Percentiles rank a stretch among this genome's conserved stretches.
phyloP scores from a whole-genome alignment of 345 rosid genomes.

The Ceriops zippeliana region DNA sequence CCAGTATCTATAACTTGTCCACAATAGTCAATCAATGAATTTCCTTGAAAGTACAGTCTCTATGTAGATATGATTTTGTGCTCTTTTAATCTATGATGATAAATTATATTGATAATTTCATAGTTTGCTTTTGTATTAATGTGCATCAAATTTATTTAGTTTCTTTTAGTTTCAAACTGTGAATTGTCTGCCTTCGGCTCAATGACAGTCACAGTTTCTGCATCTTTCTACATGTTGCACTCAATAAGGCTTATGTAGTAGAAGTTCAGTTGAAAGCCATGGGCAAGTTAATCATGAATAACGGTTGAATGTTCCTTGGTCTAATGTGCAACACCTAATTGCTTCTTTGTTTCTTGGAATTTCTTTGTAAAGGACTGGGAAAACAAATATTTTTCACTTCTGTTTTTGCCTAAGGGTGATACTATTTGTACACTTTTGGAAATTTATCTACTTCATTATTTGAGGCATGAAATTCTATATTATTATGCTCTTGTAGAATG shows the following conservation, averaged over 20 bases:
- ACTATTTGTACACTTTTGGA: neutral
- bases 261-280: neutral
- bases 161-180: constrained; percentile 16
- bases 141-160: neutral
- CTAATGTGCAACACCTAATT: neutral
- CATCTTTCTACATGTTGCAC: neutral
- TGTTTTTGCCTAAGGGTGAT: neutral
- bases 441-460: neutral
- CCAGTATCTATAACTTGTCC: constrained; percentile 6
- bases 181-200: neutral
- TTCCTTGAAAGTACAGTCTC: neutral
- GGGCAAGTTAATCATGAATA: neutral
- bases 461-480: constrained; percentile 1
- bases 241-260: neutral
- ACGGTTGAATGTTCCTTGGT: neutral
- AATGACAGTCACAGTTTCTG: neutral
- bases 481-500: neutral
- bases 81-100: neutral
- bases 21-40: neutral
- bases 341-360: neutral
- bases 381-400: neutral
- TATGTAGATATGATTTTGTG: neutral
- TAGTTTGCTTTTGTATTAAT: constrained; percentile 8
- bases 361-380: too few relatives aligned
- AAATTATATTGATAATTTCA: constrained; percentile 6